A percentile compares a stretch with the other conserved stretches of the same genome.
phyloP scores from a whole-genome alignment of 345 rosid species.

The Hibiscus mutabilis region DNA sequence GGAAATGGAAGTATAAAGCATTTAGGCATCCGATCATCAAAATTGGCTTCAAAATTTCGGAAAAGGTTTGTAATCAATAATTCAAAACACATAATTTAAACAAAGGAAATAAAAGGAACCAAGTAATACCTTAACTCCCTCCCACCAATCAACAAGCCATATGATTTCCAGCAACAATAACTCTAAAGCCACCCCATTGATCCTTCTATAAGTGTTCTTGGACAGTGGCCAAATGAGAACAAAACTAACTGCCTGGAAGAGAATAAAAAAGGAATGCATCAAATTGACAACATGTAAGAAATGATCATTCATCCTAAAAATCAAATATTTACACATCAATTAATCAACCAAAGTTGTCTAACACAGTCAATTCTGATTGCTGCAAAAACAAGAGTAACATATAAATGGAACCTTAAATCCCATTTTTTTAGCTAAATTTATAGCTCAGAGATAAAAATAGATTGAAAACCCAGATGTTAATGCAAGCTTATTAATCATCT shows the following conservation, averaged over 20 bases:
- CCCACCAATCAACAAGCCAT: slow-evolving; percentile 98
- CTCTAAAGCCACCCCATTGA: slow-evolving; percentile 65
- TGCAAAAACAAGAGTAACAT: neutral
- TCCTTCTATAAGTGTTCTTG: slow-evolving; percentile 59
- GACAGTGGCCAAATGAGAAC: slow-evolving; percentile 67
- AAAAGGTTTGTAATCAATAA: neutral
- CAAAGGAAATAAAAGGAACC: neutral
- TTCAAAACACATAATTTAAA: neutral
- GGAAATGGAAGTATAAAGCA: neutral
- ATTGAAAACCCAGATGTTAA: neutral
- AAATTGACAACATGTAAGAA: neutral
- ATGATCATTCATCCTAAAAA: neutral
- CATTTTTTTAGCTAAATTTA: neutral
- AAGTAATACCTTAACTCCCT: slow-evolving; percentile 59
- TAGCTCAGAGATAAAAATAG: neutral
- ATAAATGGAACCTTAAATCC: neutral
- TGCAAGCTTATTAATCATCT: neutral
- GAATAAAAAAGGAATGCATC: slow-evolving; percentile 22
- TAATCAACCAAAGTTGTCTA: neutral
- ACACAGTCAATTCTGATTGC: neutral
- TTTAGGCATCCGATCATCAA: neutral
- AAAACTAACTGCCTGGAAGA: slow-evolving; percentile 62
- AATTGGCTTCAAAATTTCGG: neutral
- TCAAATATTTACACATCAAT: neutral
- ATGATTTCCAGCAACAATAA: slow-evolving; percentile 82